Evolutionary conservation across 345 rosid genomes (phyloP), one percentile per base, ranked within the genome.

Genomic region (Cochlearia excelsa): DNA sequence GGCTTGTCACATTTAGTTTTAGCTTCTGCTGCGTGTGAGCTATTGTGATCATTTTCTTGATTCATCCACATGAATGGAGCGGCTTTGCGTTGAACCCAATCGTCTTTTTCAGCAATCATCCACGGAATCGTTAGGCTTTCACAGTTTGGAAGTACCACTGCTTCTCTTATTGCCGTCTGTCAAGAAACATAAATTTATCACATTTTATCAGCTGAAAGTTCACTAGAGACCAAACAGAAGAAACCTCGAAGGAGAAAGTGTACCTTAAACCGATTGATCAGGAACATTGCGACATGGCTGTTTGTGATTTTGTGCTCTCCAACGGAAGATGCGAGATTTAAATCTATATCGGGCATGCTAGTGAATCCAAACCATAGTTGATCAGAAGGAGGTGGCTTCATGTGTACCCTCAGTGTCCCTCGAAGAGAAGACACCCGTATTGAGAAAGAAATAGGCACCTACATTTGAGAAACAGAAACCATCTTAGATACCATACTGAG

Each of bases 381-480:
- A 80, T 93, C 95, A 2, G 97, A 89, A 39, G 99, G 99, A 58
- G 97, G 99, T 11, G 95, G 96, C 75, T 93, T 87, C 72, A 89
- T 68, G 66, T 80, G 87, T 44, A 90, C 70, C 56, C 87, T 82
- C 71, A 85, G 11, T 0, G 95, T 85, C 79, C 97, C 99, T 46
- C 88, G 80, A 61, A 94, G 82, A 27, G 90, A 84, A 59, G 84
- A 74, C 30, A 94, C 79, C 72, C 85, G 78, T 72, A 94, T 81
- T 48, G 92, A 81, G 77, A 93, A 77, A 69, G 96, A 76, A 59
- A 93, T 58, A 8, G 97, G 96, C 60, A 90, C 97, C 97, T 93
- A n/a, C 60, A 64, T 53, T 59, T 42, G 40, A 34, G 70, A 68
- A 67, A 66, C 55, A 35, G 27, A 57, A 52, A 62, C 59, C 11